Base-by-base conservation (phyloP, 2,329 filamentous ascomycete genomes). In the Fusarium marasasianum region DNA sequence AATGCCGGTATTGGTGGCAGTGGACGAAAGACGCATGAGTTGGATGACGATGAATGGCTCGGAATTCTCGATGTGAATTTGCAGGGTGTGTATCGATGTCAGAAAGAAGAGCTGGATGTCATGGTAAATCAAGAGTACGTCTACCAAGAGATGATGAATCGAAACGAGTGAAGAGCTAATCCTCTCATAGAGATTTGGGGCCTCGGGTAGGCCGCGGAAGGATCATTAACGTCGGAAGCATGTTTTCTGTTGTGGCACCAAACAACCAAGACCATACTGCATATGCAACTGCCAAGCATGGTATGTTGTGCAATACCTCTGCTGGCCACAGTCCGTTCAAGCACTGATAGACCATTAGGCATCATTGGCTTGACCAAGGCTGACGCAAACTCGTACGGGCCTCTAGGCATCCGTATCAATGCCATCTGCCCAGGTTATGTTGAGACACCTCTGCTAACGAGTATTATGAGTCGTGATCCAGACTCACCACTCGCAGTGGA, bases 341-440 rank as follows among this genome's bases (percentile, higher is more conserved):
- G 22, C 9, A 12, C 15, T 33, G 22, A 56, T 12, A 57, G 22
- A 8, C 43, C 8, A 13, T 51, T 33, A 79, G 81, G 77, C 37
- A 84, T 89, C 10, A 74, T 89, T 56, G 87, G 87, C 1, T 80
- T 91, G 51, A 89, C 87, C 14, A 86, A 83, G 76, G 84, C 84
- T 5, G 88, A 91, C 71, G 89, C 86, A 4, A 84, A 86, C 55
- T 82, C 83, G 2, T 91, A 90, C 79, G 86, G 85, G 2, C 76
- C 82, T 8, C 76, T 83, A 55, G 85, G 84, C 8, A 89, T 91
- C 64, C 86, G 88, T 55, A 87, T 91, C 78, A 91, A 91, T 75
- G 88, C 88, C 6, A 86, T 91, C n/a, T 90, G 89, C 63, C 89
- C 89, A 0, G 87, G 84, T 15, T 87, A 85, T 71, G 81, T 87